Evolutionary conservation across 177 flowering plant species (phyloP).

Genomic region (Vitis hybrid): DNA sequence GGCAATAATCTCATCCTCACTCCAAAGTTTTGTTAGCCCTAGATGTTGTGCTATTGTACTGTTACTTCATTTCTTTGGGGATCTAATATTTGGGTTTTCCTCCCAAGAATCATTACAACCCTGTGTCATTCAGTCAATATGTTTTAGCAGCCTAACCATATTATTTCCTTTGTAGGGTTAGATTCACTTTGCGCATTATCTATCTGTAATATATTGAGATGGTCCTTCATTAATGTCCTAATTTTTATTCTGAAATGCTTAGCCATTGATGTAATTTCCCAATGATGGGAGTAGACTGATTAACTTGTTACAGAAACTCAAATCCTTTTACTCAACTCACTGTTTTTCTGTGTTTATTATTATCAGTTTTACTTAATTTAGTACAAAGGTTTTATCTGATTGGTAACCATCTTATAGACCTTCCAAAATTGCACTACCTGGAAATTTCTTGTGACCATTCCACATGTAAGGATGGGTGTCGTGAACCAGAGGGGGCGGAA

Average conservation of each 20-base stretch:
- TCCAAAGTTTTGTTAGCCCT: constrained; percentile 12
- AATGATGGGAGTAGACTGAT: not conserved
- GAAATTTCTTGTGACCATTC: too few species aligned
- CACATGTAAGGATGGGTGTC: too few species aligned
- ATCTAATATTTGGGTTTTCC: not conserved
- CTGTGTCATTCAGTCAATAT: not conserved
- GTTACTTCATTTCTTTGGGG: not conserved
- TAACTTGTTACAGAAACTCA: not conserved
- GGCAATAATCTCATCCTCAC: not conserved
- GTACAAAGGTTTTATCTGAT: not conserved
- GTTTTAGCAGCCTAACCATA: not conserved
- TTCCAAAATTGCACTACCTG: too few species aligned
- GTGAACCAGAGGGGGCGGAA: too few species aligned
- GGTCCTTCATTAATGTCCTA: not conserved
- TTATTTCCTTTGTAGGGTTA: not conserved
- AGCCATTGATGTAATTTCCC: not conserved
- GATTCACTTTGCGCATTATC: not conserved
- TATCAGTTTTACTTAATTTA: not conserved
- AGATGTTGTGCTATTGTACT: not conserved
- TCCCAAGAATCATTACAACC: not conserved
- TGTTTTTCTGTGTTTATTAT: not conserved
- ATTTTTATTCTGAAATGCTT: not conserved
- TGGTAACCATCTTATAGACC: not conserved
- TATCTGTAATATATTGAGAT: not conserved
- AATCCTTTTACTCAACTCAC: not conserved